Conservation (phyloP, 805 yeast genomes). For the Lipomyces chichibuensis region DNA sequence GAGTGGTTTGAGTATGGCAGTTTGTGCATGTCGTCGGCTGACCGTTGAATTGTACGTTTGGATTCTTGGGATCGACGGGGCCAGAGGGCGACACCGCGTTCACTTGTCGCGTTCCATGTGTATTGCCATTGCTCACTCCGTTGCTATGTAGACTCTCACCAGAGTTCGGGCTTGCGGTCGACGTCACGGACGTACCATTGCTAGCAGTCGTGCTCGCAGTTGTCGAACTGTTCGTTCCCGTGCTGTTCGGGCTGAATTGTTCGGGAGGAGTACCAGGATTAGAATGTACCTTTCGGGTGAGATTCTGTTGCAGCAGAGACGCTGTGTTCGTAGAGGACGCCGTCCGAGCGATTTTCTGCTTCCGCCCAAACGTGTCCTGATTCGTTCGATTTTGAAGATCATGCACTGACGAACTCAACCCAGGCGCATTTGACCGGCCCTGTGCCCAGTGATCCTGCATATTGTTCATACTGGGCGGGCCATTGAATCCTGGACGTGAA, state of each 20-base stretch:
- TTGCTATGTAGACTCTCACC: slow-evolving; percentile 4
- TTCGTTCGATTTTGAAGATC: slow-evolving; percentile 25
- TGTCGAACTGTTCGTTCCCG: slow-evolving; percentile 5
- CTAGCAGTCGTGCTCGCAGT: slow-evolving; percentile 12
- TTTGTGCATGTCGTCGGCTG: slow-evolving; percentile 48
- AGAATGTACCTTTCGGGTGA: slow-evolving; percentile 33
- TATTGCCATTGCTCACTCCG: background rate
- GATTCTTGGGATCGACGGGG: slow-evolving; percentile 24
- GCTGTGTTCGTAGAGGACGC: slow-evolving; percentile 31
- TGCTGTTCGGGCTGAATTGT: slow-evolving; percentile 29
- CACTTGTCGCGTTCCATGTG: slow-evolving; percentile 8
- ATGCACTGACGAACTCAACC: slow-evolving; percentile 21
- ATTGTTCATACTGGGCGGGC: slow-evolving; percentile 9
- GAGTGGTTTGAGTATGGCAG: slow-evolving; percentile 90
- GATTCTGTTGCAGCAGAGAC: slow-evolving; percentile 33
- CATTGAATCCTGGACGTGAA: slow-evolving; percentile 11
- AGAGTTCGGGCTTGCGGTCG: slow-evolving; percentile 23
- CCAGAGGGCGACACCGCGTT: slow-evolving; percentile 11
- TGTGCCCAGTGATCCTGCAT: slow-evolving; percentile 16
- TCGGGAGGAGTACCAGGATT: slow-evolving; percentile 36
- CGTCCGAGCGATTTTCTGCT: slow-evolving; percentile 37
- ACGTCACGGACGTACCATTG: slow-evolving; percentile 12
- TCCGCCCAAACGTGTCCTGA: slow-evolving; percentile 34
- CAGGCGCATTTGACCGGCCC: background rate
- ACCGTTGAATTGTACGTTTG: slow-evolving; percentile 22